These are phyloP conservation scores for Triadica sebifera DNA, from an alignment of 345 rosid genomes.

Conservation along the genomic window DNA sequence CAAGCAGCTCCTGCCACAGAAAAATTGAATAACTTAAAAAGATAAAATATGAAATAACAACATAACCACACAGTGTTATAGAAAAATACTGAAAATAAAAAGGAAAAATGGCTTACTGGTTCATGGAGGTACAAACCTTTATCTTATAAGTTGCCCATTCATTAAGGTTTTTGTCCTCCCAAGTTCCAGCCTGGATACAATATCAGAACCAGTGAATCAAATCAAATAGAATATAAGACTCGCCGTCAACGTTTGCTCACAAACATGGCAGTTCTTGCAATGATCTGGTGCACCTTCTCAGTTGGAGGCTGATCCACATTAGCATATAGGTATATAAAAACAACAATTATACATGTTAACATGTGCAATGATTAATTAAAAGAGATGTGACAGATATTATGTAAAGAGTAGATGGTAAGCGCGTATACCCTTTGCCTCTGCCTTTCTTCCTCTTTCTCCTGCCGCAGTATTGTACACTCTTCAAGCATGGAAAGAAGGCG, in stretches of 20 bases:
- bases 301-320: conserved; percentile 56
- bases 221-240: neutral
- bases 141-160: conserved; percentile 78
- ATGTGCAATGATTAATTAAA: neutral
- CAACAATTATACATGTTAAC: neutral
- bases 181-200: conserved; percentile 75
- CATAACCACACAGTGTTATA: neutral
- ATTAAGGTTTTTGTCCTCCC: conserved; percentile 94
- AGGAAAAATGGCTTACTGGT: conserved; percentile 7
- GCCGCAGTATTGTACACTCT: conserved; percentile 63
- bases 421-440: conserved; percentile 81
- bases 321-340: no score
- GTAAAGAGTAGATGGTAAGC: neutral
- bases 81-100: neutral
- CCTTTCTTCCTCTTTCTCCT: conserved; percentile 95
- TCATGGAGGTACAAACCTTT: conserved; percentile 43
- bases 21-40: neutral
- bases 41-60: neutral
- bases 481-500: conserved; percentile 90
- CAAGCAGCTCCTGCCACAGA: conserved; percentile 62
- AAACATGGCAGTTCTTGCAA: conserved; percentile 79
- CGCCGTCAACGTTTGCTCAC: conserved; percentile 85
- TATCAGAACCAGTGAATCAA: neutral
- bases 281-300: conserved; percentile 91
- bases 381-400: neutral